Percentiles rank a stretch among this genome's conserved stretches.
These are phyloP conservation scores for Trametes cingulata DNA, from an alignment of 768 basidiomycete species.

Conservation along the genomic window DNA sequence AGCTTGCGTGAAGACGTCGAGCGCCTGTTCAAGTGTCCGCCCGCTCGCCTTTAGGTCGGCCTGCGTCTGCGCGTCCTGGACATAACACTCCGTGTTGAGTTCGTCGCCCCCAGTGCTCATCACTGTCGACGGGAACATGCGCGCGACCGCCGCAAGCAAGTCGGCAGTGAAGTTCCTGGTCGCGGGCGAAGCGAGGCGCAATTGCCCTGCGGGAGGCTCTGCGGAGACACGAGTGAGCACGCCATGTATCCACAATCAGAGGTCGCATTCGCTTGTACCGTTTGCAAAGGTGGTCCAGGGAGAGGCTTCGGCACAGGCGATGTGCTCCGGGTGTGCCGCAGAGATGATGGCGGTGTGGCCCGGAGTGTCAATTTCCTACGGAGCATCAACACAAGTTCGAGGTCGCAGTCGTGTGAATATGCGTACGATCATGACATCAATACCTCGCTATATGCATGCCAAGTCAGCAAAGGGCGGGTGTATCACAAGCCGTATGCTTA, in stretches of 20 bases:
- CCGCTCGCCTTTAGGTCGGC: slow-evolving; percentile 31
- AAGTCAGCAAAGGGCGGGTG: not conserved
- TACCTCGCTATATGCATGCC: slow-evolving; percentile 38
- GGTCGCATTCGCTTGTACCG: slow-evolving; percentile 14
- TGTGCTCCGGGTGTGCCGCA: slow-evolving; percentile 41
- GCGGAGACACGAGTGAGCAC: not conserved
- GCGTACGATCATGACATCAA: slow-evolving; percentile 43
- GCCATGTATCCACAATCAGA: not conserved
- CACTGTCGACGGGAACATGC: slow-evolving; percentile 33
- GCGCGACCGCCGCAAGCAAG: slow-evolving; percentile 34
- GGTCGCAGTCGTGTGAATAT: not conserved
- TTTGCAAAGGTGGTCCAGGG: slow-evolving; percentile 39
- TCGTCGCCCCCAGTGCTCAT: slow-evolving; percentile 51
- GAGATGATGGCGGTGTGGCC: slow-evolving; percentile 47
- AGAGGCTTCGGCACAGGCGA: slow-evolving; percentile 39
- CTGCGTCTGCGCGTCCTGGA: slow-evolving; percentile 37
- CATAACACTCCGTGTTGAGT: slow-evolving; percentile 42
- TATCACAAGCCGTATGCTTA: slow-evolving; percentile 25
- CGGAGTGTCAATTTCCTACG: slow-evolving; percentile 49
- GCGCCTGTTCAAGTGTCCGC: slow-evolving; percentile 41
- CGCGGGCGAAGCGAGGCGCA: slow-evolving; percentile 38
- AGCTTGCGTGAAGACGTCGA: slow-evolving; percentile 37
- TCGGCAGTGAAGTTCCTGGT: slow-evolving; percentile 36
- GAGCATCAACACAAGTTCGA: not conserved
- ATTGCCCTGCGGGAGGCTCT: slow-evolving; percentile 51